A percentile compares a stretch with the other conserved stretches of the same genome.
phyloP scores from a whole-genome alignment of 805 yeast genomes.

The Candida silvicultrix region DNA sequence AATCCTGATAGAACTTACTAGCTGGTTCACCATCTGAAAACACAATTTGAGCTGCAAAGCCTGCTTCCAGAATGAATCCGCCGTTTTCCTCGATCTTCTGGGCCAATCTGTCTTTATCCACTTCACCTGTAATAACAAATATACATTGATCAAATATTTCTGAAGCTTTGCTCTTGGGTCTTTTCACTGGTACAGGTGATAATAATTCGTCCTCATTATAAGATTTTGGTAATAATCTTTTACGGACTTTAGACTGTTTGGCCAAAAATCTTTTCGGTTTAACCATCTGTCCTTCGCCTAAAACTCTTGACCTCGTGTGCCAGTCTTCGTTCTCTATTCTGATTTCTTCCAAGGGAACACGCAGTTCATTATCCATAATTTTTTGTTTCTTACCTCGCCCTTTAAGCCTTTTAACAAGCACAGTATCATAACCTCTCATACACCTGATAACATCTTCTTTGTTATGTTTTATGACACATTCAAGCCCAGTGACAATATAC shows the following conservation, averaged over 20 bases:
- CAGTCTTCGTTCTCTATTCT: constrained; percentile 28
- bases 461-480: constrained; percentile 13
- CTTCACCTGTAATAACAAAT: constrained; percentile 33
- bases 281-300: constrained; percentile 8
- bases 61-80: constrained; percentile 31
- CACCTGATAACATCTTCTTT: constrained; percentile 35
- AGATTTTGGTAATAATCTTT: constrained; percentile 5
- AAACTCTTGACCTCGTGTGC: constrained; percentile 26
- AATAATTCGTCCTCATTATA: constrained; percentile 6
- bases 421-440: constrained; percentile 54
- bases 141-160: constrained; percentile 28
- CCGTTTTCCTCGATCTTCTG: constrained; percentile 36
- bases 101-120: constrained; percentile 26
- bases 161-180: neutral
- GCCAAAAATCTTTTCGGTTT: constrained; percentile 6
- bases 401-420: constrained; percentile 28
- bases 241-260: constrained; percentile 8
- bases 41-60: constrained; percentile 25
- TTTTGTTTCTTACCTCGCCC: constrained; percentile 12
- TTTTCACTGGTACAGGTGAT: constrained; percentile 4
- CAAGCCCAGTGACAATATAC: constrained; percentile 43
- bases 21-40: constrained; percentile 5
- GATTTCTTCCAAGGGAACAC: constrained; percentile 23
- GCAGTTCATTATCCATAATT: constrained; percentile 11
- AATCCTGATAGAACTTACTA: constrained; percentile 11